Conservation (phyloP, 2,329 filamentous ascomycete genomes). For the Apiospora sp. region DNA sequence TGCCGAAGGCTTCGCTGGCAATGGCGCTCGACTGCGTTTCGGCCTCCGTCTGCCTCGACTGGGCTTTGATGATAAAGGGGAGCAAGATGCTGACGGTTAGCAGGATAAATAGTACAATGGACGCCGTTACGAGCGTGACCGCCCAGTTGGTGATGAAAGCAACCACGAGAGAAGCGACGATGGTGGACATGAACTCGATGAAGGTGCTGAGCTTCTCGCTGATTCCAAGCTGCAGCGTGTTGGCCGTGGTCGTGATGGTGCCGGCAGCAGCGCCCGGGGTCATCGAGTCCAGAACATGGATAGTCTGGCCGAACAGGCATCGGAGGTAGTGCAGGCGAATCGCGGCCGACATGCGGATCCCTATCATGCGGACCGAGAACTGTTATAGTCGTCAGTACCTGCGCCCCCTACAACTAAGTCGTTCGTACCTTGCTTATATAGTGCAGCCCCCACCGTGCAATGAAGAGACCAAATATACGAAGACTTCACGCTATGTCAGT, state of each 20-base stretch:
- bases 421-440: conserved; percentile 66
- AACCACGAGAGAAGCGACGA: conserved; percentile 61
- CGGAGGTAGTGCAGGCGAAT: conserved; percentile 71
- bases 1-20: conserved; percentile 67
- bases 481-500: conserved; percentile 51
- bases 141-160: conserved; percentile 66
- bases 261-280: conserved; percentile 67
- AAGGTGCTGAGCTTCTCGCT: conserved; percentile 69
- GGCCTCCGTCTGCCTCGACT: conserved; percentile 54
- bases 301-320: conserved; percentile 69
- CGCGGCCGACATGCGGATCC: conserved; percentile 67
- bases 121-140: conserved; percentile 65
- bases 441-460: conserved; percentile 69
- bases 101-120: conserved; percentile 63
- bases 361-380: conserved; percentile 68
- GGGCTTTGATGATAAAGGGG: conserved; percentile 64
- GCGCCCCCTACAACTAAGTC: conserved; percentile 22
- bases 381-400: conserved; percentile 33
- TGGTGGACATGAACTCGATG: conserved; percentile 61
- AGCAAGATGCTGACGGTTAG: conserved; percentile 57
- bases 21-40: conserved; percentile 66
- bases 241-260: conserved; percentile 70
- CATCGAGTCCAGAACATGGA: conserved; percentile 73
- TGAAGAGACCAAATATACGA: conserved; percentile 75
- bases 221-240: conserved; percentile 70